Evolutionary conservation across 2,329 filamentous ascomycete genomes (phyloP).

Genomic region (Cercospora sp.): DNA sequence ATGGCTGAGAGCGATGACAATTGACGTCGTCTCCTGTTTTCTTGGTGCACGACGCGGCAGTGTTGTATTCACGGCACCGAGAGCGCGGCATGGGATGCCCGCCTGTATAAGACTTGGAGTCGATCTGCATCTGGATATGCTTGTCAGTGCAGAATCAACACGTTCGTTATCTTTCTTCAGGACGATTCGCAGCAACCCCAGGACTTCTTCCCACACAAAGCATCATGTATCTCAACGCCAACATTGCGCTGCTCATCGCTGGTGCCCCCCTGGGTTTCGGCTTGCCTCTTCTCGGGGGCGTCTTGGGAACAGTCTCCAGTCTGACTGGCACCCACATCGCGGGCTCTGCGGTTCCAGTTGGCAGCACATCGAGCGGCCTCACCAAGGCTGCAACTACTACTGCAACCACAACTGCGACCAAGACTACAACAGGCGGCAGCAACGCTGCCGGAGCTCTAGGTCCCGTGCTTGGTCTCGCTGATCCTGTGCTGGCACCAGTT

Average conservation of each 20-base stretch:
- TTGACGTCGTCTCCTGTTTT: background rate
- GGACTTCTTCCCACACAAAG: background rate
- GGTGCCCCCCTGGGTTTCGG: background rate
- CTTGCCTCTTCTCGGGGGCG: slow-evolving; percentile 4
- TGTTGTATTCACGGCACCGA: background rate
- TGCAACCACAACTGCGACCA: background rate
- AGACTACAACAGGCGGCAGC: background rate
- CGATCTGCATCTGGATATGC: background rate
- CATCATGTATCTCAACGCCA: slow-evolving; percentile 3
- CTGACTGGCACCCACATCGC: slow-evolving; percentile 4
- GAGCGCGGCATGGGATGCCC: background rate
- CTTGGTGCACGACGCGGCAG: background rate
- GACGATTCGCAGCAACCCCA: background rate
- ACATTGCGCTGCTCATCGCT: background rate
- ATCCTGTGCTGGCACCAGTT: background rate
- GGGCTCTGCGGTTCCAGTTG: background rate
- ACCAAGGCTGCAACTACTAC: background rate
- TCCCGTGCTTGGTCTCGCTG: background rate
- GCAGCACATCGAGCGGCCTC: background rate
- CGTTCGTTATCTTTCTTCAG: background rate
- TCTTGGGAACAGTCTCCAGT: background rate
- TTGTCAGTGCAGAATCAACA: background rate
- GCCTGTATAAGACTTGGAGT: background rate
- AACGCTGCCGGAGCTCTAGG: slow-evolving; percentile 5
- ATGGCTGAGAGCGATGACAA: slow-evolving; percentile 6